Percentiles rank a stretch among this genome's conserved stretches.
These are phyloP conservation scores for Pseudogymnoascus sp. DNA, from an alignment of 2,329 filamentous ascomycete genomes.

Conservation along the genomic window DNA sequence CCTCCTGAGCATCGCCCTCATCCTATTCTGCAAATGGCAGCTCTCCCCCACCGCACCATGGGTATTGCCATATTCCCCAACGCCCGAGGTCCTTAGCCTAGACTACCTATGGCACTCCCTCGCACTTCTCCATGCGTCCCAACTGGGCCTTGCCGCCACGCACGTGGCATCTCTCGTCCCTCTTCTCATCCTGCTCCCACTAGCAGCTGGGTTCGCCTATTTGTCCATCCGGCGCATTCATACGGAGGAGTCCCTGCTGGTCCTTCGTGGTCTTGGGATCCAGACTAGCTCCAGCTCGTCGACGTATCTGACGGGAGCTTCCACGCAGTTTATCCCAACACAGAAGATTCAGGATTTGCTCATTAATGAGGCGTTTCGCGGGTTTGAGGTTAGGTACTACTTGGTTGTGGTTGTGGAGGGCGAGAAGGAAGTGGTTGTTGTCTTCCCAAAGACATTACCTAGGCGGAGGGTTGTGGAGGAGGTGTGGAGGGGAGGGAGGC, in stretches of 20 bases:
- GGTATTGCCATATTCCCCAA: background rate
- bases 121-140: constrained; percentile 21
- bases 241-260: constrained; percentile 74
- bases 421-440: constrained; percentile 84
- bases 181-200: constrained; percentile 34
- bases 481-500: constrained; percentile 81
- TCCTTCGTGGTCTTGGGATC: constrained; percentile 81
- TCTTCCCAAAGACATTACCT: constrained; percentile 79
- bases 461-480: constrained; percentile 67
- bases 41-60: constrained; percentile 15
- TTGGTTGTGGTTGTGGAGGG: constrained; percentile 83
- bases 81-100: constrained; percentile 13
- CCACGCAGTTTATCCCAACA: constrained; percentile 79
- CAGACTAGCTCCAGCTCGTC: constrained; percentile 71
- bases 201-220: constrained; percentile 35
- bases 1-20: constrained; percentile 37
- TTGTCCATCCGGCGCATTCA: constrained; percentile 41
- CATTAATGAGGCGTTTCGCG: constrained; percentile 89
- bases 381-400: constrained; percentile 86
- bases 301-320: constrained; percentile 56
- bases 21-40: constrained; percentile 44
- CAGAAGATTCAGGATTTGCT: constrained; percentile 88
- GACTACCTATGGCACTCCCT: constrained; percentile 26
- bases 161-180: constrained; percentile 32
- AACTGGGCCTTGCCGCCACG: constrained; percentile 30